phyloP scores from a whole-genome alignment of 2,329 filamentous ascomycete species.

The Trichothecium roseum region DNA sequence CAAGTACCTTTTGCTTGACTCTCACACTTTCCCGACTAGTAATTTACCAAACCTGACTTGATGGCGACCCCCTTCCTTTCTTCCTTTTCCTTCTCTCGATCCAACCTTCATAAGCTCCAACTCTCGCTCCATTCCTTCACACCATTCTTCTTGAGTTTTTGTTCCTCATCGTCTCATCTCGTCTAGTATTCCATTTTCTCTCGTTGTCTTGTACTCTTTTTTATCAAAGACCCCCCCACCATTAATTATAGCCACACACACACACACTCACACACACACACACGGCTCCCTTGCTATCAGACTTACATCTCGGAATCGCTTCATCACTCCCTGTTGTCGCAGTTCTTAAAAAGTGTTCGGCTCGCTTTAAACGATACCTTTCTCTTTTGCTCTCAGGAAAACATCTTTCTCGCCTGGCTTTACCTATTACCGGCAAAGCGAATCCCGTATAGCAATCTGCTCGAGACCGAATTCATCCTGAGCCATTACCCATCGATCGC shows the following conservation, averaged over 20 bases:
- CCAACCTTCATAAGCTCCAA: constrained; percentile 12
- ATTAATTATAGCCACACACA: constrained; percentile 7
- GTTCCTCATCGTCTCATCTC: constrained; percentile 3
- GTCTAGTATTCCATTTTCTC: constrained; percentile 2
- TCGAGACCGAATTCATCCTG: constrained; percentile 1
- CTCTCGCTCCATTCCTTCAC: constrained; percentile 10
- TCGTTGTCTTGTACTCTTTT: neutral
- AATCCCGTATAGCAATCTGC: neutral
- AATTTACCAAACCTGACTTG: neutral
- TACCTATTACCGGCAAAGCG: neutral
- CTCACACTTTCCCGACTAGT: too few relatives aligned
- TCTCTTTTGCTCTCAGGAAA: neutral
- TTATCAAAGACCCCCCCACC: too few relatives aligned
- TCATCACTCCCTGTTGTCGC: neutral
- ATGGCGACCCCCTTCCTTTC: constrained; percentile 5
- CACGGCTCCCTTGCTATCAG: constrained; percentile 1
- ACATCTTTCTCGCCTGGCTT: neutral
- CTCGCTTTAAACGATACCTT: too few relatives aligned
- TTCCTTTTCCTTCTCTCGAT: constrained; percentile 5
- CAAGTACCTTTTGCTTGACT: too few relatives aligned
- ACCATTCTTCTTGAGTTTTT: constrained; percentile 7
- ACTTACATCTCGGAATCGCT: neutral
- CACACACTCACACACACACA: too few relatives aligned
- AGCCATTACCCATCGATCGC: constrained; percentile 7
- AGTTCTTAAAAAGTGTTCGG: neutral